phyloP scores from a whole-genome alignment of 768 basidiomycete species.

The Lentinula edodes region DNA sequence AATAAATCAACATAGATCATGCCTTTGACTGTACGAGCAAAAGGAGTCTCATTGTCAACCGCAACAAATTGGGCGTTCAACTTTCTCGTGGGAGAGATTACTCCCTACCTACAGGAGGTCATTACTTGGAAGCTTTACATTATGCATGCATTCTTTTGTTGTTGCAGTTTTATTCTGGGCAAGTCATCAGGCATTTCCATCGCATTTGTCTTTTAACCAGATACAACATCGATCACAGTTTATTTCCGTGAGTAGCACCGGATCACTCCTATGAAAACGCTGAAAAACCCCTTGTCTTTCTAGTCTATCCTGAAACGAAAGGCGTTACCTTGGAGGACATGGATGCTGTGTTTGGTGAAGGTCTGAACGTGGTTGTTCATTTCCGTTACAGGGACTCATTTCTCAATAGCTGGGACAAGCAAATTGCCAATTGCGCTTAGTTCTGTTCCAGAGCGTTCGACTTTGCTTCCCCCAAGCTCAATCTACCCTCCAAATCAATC shows the following conservation, averaged over 20 bases:
- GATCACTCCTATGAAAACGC: neutral
- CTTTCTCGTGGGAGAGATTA: constrained; percentile 83
- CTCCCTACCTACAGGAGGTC: constrained; percentile 79
- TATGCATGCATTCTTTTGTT: constrained; percentile 93
- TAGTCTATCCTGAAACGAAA: constrained; percentile 85
- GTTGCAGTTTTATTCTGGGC: constrained; percentile 76
- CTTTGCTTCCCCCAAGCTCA: neutral
- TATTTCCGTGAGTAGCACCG: constrained; percentile 59
- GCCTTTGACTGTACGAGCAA: constrained; percentile 83
- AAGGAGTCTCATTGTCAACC: constrained; percentile 91
- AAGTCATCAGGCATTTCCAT: constrained; percentile 14
- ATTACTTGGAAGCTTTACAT: constrained; percentile 92
- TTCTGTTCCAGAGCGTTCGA: neutral
- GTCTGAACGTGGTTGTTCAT: constrained; percentile 26
- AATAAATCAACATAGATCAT: constrained; percentile 55
- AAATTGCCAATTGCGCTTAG: neutral
- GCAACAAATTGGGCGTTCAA: constrained; percentile 88
- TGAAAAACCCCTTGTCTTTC: neutral
- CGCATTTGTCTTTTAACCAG: neutral
- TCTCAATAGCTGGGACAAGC: neutral
- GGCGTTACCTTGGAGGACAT: constrained; percentile 87
- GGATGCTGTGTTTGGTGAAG: constrained; percentile 88
- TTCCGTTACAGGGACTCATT: neutral
- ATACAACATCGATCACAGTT: constrained; percentile 30
- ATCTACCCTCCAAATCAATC: neutral